Base-by-base conservation (phyloP, 2,329 filamentous ascomycete genomes). In the Aspergillus terreus region DNA sequence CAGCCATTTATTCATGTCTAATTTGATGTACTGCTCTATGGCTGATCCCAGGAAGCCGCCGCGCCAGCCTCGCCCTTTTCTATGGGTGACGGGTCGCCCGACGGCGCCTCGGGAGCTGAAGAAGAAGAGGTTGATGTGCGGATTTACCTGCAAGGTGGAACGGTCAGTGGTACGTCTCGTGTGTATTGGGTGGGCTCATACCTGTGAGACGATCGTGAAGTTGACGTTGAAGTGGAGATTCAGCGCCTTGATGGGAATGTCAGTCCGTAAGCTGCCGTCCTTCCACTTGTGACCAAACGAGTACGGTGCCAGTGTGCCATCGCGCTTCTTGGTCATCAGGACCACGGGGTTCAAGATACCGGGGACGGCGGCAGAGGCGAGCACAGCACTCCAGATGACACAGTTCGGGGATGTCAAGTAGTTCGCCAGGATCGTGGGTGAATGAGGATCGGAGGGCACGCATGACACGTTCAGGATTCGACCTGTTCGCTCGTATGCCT, bases 251-350 rank as follows among this genome's bases (percentile, higher is more conserved):
- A 99, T 83, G 0, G 94, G 94, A 25, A 99, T 96, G 65, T 99
- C 94, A 1, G 94, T 99, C 35, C 94, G 83, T 49, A 99, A 75
- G 60, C 88, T 94, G 48, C 94, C 94, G 68, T 99, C 94, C 72
- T 99, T 99, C 94, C 94, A 99, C 74, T 97, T 97, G 77, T 97
- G 92, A 0, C 94, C 94, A 66, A 99, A 99, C 0, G 90, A 95
- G 71, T 96, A 99, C 0, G 94, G 94, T 0, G 84, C 83, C 4
- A 99, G 78, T 2, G 78, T 84, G 1, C 91, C 92, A 53, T 91
- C 82, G 15, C 80, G 78, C 48, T 82, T 88, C 75, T 95, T 96
- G 78, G 84, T 85, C 86, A 96, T 92, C 77, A 90, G 89, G 6
- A 99, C 83, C 1, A 99, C 92, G 0, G 94, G 94, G 65, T 97